Evolutionary conservation across 306 rosid genomes (phyloP).

Genomic region (Arachis hypogaea): DNA sequence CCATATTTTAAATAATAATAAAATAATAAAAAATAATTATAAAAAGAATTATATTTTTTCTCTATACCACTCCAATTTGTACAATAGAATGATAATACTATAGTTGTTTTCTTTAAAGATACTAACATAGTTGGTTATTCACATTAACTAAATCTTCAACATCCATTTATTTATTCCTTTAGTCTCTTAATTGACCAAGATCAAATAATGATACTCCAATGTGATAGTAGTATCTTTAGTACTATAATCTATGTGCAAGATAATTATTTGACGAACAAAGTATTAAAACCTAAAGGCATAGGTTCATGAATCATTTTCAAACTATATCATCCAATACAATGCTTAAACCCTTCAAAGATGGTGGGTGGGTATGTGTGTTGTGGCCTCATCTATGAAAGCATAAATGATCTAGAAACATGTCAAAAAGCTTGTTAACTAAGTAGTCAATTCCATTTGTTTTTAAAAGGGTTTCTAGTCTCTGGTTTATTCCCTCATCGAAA

Average conservation of each 20-base stretch:
- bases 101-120: no score
- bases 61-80: no score
- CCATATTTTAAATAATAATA: no score
- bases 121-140: background rate
- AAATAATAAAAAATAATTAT: no score
- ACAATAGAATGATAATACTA: no score
- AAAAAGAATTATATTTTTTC: no score
- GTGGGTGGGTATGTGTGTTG: background rate
- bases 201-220: background rate
- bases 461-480: slow-evolving; percentile 15
- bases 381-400: slow-evolving; percentile 39
- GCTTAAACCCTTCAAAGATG: slow-evolving; percentile 35
- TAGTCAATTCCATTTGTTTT: slow-evolving; percentile 50
- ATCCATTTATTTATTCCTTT: background rate
- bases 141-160: background rate
- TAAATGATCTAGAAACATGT: slow-evolving; percentile 35
- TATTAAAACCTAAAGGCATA: background rate
- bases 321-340: slow-evolving; percentile 29
- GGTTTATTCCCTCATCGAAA: slow-evolving; percentile 30
- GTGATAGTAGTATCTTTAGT: background rate
- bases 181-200: slow-evolving; percentile 15
- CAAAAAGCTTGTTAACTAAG: slow-evolving; percentile 43
- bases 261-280: background rate
- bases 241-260: background rate
- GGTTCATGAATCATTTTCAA: slow-evolving; percentile 14